These are phyloP conservation scores for Syzygium aromaticum DNA, from an alignment of 345 rosid genomes.

Conservation along the genomic window DNA sequence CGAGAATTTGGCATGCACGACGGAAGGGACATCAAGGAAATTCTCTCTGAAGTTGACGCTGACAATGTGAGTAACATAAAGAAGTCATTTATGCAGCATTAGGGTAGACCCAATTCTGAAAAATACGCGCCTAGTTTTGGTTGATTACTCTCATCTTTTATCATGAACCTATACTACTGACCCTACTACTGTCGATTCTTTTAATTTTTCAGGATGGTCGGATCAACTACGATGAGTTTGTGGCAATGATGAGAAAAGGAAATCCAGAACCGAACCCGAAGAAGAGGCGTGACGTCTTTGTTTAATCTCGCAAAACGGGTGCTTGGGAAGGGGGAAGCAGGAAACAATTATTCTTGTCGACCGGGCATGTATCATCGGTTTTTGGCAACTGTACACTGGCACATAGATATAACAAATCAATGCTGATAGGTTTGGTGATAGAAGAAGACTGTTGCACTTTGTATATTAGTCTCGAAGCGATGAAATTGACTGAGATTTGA, in stretches of 20 bases:
- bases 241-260: conserved; percentile 98
- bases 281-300: conserved; percentile 68
- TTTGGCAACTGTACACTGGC: background rate
- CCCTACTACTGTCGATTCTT: background rate
- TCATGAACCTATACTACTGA: background rate
- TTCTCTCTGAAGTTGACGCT: conserved; percentile 33
- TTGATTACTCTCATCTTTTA: background rate
- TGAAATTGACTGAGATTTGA: background rate
- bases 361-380: background rate
- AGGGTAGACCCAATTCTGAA: background rate
- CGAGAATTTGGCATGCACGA: conserved; percentile 32
- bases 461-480: background rate
- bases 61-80: conserved; percentile 24
- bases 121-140: background rate
- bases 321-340: background rate
- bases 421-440: background rate
- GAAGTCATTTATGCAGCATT: background rate
- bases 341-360: background rate
- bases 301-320: conserved; percentile 4
- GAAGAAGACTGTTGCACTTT: background rate
- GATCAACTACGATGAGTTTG: conserved; percentile 91
- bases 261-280: conserved; percentile 73
- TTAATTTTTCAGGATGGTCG: conserved; percentile 57
- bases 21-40: conserved; percentile 40
- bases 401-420: background rate